phyloP scores from a whole-genome alignment of 768 basidiomycete genomes.

The Imleria badia region DNA sequence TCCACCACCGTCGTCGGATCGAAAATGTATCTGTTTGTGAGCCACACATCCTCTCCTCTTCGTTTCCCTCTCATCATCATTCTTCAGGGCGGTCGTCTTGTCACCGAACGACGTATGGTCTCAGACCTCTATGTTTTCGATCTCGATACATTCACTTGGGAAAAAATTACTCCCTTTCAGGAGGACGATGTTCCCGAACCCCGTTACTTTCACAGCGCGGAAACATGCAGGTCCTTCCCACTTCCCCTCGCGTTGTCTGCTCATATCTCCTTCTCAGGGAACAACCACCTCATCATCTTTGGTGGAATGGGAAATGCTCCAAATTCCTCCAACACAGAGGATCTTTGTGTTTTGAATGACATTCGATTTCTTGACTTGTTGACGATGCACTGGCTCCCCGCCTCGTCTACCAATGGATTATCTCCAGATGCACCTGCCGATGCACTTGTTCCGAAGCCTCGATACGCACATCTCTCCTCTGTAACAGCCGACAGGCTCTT shows the following conservation, averaged over 20 bases:
- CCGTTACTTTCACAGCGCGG: conserved; percentile 94
- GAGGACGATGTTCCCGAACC: conserved; percentile 76
- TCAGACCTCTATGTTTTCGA: conserved; percentile 91
- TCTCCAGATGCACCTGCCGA: conserved; percentile 42
- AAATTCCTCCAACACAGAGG: conserved; percentile 68
- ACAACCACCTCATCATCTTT: conserved; percentile 87
- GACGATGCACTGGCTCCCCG: conserved; percentile 68
- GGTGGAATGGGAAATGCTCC: conserved; percentile 91
- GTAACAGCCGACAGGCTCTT: conserved; percentile 82
- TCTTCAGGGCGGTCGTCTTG: conserved; percentile 78
- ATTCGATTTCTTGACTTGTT: conserved; percentile 85
- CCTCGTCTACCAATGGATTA: conserved; percentile 27
- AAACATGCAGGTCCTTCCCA: conserved; percentile 56
- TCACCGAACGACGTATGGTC: conserved; percentile 85
- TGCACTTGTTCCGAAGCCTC: conserved; percentile 68
- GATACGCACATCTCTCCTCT: conserved; percentile 94
- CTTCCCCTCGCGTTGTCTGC: conserved; percentile 1
- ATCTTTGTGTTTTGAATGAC: conserved; percentile 90
- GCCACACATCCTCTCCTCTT: conserved; percentile 20
- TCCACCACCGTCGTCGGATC: conserved; percentile 89
- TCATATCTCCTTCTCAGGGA: conserved; percentile 48
- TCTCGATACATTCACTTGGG: conserved; percentile 79
- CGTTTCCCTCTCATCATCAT: neutral
- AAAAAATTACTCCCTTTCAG: conserved; percentile 54
- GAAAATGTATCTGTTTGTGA: conserved; percentile 87